Evolutionary conservation across 495 filamentous ascomycete genomes (phyloP).

Genomic region (Tuber microsphaerosporum): DNA sequence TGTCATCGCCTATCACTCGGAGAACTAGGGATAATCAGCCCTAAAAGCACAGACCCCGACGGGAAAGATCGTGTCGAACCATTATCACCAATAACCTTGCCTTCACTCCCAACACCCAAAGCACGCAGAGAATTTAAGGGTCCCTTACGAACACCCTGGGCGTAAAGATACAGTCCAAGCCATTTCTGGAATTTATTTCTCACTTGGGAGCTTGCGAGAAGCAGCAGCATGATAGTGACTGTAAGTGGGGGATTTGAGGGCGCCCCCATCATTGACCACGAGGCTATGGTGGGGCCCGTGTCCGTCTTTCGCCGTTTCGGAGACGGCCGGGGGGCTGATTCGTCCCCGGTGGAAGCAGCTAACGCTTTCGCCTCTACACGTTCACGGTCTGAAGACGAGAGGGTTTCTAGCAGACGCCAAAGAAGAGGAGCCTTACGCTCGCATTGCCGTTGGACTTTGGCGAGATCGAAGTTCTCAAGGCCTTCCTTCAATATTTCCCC

Average conservation of each 20-base stretch:
- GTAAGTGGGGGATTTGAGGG: conserved; percentile 29
- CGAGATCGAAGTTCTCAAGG: conserved; percentile 27
- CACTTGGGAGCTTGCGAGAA: conserved; percentile 32
- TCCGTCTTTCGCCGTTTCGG: conserved; percentile 27
- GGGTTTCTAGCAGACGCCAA: conserved; percentile 31
- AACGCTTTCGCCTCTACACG: conserved; percentile 24
- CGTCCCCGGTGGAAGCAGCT: conserved; percentile 7
- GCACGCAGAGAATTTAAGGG: conserved; percentile 33
- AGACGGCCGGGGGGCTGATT: conserved; percentile 15
- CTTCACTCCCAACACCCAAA: conserved; percentile 32
- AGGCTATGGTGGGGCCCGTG: conserved; percentile 1
- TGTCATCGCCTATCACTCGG: conserved; percentile 32
- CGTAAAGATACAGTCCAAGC: conserved; percentile 33
- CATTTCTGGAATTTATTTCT: conserved; percentile 36
- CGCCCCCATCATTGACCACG: conserved; percentile 3
- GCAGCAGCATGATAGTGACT: conserved; percentile 30
- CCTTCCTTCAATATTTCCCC: conserved; percentile 33
- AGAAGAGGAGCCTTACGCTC: conserved; percentile 32
- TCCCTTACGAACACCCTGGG: conserved; percentile 31
- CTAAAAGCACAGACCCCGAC: conserved; percentile 5
- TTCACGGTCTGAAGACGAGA: conserved; percentile 33
- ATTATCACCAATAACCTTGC: conserved; percentile 35
- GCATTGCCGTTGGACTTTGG: conserved; percentile 32
- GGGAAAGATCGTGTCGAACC: conserved; percentile 20
- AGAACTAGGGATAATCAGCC: conserved; percentile 15